phyloP scores from a whole-genome alignment of 179 eudicot genomes.

The Silene coronaria region DNA sequence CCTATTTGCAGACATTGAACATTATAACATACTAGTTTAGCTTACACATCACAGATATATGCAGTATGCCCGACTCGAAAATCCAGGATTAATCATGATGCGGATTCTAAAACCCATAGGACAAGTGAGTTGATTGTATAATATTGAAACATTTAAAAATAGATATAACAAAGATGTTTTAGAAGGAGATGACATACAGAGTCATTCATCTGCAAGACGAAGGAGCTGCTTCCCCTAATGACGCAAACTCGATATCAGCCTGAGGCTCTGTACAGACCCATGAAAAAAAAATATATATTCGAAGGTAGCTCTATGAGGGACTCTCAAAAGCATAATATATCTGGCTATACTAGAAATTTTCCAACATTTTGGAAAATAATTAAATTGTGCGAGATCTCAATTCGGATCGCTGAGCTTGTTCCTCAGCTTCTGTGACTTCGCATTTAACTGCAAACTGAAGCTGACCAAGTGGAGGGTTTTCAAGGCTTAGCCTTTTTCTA shows the following conservation, averaged over 20 bases:
- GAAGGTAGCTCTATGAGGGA: background rate
- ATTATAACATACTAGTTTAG: background rate
- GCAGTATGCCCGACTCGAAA: background rate
- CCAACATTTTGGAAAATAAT: background rate
- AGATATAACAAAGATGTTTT: background rate
- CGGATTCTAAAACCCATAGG: background rate
- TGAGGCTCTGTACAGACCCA: background rate
- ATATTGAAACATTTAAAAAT: no score
- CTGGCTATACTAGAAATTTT: no score
- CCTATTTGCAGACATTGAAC: background rate
- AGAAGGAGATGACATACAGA: background rate
- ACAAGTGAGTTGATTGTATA: background rate
- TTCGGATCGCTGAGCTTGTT: background rate
- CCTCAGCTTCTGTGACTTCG: background rate
- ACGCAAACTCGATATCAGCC: background rate
- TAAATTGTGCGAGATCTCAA: background rate
- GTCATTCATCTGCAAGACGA: background rate
- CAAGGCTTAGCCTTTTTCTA: background rate
- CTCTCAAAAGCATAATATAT: background rate
- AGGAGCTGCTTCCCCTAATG: constrained; percentile 2
- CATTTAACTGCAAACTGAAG: background rate
- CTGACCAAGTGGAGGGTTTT: background rate
- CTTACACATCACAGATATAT: background rate
- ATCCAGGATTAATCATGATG: background rate
- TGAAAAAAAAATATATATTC: background rate